Percentiles rank a stretch among this genome's conserved stretches.
These are phyloP conservation scores for Eleusine indica DNA, from an alignment of 176 grass and related monocot species.

Conservation along the genomic window DNA sequence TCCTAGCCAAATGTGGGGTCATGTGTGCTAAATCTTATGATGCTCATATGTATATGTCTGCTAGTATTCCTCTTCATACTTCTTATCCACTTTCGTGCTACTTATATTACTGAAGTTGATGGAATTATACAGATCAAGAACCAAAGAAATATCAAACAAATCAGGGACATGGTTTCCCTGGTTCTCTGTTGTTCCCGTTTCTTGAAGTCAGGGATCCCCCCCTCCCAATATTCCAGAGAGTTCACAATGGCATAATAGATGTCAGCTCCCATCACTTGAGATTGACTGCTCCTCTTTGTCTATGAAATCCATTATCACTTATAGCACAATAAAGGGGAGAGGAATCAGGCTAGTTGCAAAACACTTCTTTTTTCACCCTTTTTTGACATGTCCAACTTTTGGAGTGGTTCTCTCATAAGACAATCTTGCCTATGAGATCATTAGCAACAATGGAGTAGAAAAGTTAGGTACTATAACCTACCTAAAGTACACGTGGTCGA, in stretches of 20 bases:
- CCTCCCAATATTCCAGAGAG: not conserved
- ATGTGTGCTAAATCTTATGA: slow-evolving; percentile 7
- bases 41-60: too few species aligned
- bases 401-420: not conserved
- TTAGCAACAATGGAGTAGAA: not conserved
- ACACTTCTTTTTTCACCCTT: not conserved
- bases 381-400: not conserved
- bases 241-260: not conserved
- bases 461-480: not conserved
- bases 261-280: not conserved
- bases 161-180: not conserved
- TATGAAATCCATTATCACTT: not conserved
- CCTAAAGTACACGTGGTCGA: not conserved
- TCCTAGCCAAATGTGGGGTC: not conserved
- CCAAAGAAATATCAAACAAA: not conserved
- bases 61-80: not conserved
- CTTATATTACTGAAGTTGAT: not conserved
- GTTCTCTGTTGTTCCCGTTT: too few species aligned
- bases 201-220: too few species aligned
- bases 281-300: not conserved
- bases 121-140: not conserved
- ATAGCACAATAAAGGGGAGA: not conserved
- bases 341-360: not conserved
- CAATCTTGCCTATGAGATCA: not conserved
- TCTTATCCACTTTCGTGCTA: not conserved